Conservation (phyloP, 306 rosid species). For the Amphicarpaea edgeworthii region DNA sequence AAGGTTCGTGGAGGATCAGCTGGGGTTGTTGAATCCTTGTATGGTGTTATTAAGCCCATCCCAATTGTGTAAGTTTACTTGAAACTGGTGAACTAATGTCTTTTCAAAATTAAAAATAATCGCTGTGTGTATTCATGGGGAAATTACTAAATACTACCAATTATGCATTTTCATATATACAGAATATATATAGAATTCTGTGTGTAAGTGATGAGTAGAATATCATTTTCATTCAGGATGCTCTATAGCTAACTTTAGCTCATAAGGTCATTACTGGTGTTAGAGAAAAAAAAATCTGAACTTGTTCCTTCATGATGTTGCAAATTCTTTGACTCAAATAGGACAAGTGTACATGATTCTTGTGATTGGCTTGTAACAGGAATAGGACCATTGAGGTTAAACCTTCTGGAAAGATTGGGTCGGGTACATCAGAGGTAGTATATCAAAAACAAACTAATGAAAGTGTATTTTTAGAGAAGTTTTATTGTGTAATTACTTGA, state of each 20-base stretch:
- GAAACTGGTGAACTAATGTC: not conserved
- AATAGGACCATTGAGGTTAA: conserved; percentile 70
- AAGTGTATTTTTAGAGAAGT: conserved; percentile 13
- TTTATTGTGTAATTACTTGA: conserved; percentile 10
- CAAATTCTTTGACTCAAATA: conserved; percentile 24
- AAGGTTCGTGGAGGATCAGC: conserved; percentile 97
- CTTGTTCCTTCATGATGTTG: conserved; percentile 5
- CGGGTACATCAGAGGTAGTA: conserved; percentile 87
- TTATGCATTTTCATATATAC: not conserved
- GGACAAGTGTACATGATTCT: conserved; percentile 37
- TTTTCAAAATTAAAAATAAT: not conserved
- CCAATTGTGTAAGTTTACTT: conserved; percentile 69
- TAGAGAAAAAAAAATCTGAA: not conserved
- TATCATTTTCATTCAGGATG: conserved; percentile 23
- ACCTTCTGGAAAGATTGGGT: conserved; percentile 84
- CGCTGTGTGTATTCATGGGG: conserved; percentile 4
- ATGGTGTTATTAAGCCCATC: conserved; percentile 84
- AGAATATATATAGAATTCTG: not conserved
- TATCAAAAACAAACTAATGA: conserved; percentile 16
- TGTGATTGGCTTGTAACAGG: conserved; percentile 67
- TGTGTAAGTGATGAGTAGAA: not conserved
- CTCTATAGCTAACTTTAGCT: conserved; percentile 4
- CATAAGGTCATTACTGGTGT: conserved; percentile 11
- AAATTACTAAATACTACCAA: not conserved
- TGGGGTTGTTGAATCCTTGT: conserved; percentile 80